Conservation (phyloP, 768 basidiomycete species). For the Naganishia friedmannii region DNA sequence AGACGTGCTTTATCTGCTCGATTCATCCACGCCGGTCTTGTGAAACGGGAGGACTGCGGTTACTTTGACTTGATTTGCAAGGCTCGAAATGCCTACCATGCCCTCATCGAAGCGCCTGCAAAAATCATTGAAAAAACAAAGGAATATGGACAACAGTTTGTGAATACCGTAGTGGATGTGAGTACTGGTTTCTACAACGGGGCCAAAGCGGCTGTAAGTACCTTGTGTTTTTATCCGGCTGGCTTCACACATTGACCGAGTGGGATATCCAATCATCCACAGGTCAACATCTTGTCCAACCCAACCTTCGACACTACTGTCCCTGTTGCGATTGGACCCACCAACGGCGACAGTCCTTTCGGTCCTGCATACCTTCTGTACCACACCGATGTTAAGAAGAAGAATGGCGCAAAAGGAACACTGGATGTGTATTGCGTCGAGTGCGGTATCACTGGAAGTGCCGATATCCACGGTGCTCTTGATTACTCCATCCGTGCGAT, state of each 20-base stretch:
- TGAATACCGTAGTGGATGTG: not conserved
- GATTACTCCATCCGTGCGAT: constrained; percentile 19
- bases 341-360: not conserved
- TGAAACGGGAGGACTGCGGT: not conserved
- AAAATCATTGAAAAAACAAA: not conserved
- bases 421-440: constrained; percentile 25
- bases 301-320: constrained; percentile 6
- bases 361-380: constrained; percentile 8
- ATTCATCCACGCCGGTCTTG: not conserved
- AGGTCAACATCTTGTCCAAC: not conserved
- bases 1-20: not conserved
- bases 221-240: no score
- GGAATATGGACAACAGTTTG: not conserved
- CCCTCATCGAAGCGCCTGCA: not conserved
- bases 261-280: not conserved
- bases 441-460: constrained; percentile 22
- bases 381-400: constrained; percentile 6
- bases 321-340: not conserved
- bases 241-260: no score
- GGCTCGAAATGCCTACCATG: not conserved
- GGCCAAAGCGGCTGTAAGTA: not conserved
- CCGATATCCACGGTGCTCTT: constrained; percentile 17
- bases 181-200: not conserved
- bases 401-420: not conserved
- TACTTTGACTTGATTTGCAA: not conserved